Evolutionary conservation across 2,329 filamentous ascomycete species (phyloP).

Genomic region (Epichloe typhina): DNA sequence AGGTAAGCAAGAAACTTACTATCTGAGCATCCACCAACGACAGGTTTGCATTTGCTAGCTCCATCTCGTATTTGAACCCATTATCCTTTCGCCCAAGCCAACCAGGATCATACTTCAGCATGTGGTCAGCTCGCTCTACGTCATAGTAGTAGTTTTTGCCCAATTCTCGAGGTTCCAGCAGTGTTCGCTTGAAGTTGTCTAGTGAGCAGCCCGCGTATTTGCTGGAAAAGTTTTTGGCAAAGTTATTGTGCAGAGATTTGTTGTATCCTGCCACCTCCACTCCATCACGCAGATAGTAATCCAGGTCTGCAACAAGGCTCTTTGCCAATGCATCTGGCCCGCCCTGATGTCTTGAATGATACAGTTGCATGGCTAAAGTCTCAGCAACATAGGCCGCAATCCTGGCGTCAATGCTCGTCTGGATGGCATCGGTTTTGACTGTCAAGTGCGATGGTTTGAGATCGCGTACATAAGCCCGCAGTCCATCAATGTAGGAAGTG

Average conservation of each 20-base stretch:
- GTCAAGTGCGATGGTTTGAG: constrained; percentile 39
- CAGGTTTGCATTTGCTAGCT: constrained; percentile 77
- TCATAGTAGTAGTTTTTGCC: constrained; percentile 79
- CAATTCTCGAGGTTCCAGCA: constrained; percentile 49
- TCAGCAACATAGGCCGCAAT: constrained; percentile 77
- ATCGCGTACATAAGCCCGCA: constrained; percentile 55
- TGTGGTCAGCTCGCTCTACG: constrained; percentile 56
- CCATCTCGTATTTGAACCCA: constrained; percentile 73
- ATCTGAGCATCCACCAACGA: constrained; percentile 88
- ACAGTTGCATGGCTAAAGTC: constrained; percentile 81
- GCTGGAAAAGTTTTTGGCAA: constrained; percentile 70
- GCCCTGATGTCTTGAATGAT: constrained; percentile 67
- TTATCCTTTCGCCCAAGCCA: constrained; percentile 59
- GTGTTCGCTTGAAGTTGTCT: constrained; percentile 68
- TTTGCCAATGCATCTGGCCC: constrained; percentile 53
- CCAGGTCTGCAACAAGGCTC: constrained; percentile 58
- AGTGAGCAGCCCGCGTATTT: constrained; percentile 64
- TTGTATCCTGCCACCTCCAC: constrained; percentile 76
- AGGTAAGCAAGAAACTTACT: constrained; percentile 33
- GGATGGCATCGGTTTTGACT: constrained; percentile 40
- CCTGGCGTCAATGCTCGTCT: constrained; percentile 49
- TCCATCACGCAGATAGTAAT: constrained; percentile 69
- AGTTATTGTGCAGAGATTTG: constrained; percentile 69
- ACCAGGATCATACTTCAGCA: constrained; percentile 63
- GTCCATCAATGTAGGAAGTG: constrained; percentile 54